Conservation (phyloP, 371 early-diverging fungal species). For the Coemansia sp. region DNA sequence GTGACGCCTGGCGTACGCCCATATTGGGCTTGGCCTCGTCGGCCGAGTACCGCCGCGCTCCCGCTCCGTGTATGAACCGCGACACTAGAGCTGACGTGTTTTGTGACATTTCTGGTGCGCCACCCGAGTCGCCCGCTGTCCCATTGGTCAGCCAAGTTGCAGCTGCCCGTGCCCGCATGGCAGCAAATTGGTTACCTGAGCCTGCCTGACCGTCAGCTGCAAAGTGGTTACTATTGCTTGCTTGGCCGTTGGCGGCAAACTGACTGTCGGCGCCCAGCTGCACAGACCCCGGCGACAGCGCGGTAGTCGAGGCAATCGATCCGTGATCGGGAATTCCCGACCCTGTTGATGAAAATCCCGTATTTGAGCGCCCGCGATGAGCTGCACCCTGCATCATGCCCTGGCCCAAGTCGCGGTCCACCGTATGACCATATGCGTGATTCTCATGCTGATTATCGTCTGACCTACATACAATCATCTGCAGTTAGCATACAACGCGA, state of each 20-base stretch:
- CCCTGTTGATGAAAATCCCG: conserved; percentile 33
- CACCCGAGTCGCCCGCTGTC: too few species aligned
- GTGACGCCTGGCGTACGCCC: background rate
- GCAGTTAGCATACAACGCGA: background rate
- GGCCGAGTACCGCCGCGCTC: conserved; percentile 1
- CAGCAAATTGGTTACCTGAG: too few species aligned
- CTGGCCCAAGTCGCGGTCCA: background rate
- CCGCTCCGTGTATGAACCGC: background rate
- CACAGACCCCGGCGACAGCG: conserved; percentile 19
- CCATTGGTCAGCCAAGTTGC: too few species aligned
- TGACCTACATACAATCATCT: conserved; percentile 18
- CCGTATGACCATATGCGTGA: background rate
- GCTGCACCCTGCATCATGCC: background rate
- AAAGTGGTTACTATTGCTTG: background rate
- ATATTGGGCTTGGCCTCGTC: background rate
- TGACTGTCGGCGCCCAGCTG: conserved; percentile 3
- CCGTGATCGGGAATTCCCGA: conserved; percentile 33
- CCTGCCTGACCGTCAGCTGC: too few species aligned
- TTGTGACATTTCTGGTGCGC: background rate
- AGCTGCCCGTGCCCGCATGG: too few species aligned
- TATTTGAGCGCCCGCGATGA: conserved; percentile 28
- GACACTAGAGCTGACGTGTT: conserved; percentile 1
- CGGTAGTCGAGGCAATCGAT: conserved; percentile 37
- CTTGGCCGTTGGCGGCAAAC: background rate
- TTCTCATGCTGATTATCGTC: conserved; percentile 15